Conservation (phyloP, 768 basidiomycete genomes). For the Rhizopogon sp. region DNA sequence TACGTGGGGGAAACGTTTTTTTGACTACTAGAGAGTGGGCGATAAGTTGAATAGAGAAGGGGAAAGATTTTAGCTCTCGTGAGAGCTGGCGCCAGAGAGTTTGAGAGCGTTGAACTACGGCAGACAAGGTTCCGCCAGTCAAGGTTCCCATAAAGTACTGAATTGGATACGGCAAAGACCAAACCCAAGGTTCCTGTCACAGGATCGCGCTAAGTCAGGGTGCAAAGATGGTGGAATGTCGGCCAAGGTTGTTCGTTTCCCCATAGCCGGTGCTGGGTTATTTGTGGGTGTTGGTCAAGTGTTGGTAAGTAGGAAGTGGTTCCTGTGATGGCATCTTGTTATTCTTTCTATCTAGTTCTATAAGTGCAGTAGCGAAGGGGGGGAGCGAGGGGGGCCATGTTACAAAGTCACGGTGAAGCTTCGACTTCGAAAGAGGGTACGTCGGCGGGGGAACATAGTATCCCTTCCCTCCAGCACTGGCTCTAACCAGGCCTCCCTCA, state of each 20-base stretch:
- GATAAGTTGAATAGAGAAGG: background rate
- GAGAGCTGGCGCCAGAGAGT: background rate
- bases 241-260: background rate
- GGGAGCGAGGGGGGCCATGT: background rate
- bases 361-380: constrained; percentile 10
- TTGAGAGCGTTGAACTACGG: background rate
- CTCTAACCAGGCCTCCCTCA: background rate
- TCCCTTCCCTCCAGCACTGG: constrained; percentile 1
- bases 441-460: constrained; percentile 9
- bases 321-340: constrained; percentile 21
- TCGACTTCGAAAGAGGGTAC: background rate
- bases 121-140: background rate
- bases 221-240: background rate
- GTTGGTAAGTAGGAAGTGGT: constrained; percentile 4
- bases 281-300: constrained; percentile 8
- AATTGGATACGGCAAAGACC: background rate
- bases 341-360: constrained; percentile 2
- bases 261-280: constrained; percentile 23
- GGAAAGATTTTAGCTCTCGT: background rate
- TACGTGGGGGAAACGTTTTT: background rate
- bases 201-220: background rate
- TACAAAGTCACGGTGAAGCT: constrained; percentile 11
- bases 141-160: background rate
- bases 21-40: background rate
- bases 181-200: constrained; percentile 1